Conservation (phyloP, 208 protist genomes). For the Wallacemonas rigidus region DNA sequence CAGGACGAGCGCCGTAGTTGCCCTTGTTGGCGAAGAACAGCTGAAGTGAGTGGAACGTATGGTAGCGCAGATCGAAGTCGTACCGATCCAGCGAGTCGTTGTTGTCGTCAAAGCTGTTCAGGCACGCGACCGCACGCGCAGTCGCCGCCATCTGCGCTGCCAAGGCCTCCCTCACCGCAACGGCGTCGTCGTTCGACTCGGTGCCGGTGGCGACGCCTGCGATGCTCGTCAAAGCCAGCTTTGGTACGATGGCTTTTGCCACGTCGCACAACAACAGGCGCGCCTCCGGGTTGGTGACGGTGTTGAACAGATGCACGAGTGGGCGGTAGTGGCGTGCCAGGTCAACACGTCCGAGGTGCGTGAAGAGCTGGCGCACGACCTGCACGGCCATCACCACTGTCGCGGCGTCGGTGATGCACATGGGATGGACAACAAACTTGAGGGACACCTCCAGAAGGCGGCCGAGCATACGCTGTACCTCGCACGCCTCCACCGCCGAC, state of each 20-base stretch:
- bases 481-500: neutral
- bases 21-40: conserved; percentile 80
- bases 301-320: conserved; percentile 78
- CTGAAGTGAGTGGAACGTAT: conserved; percentile 77
- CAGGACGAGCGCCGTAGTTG: conserved; percentile 48
- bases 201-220: neutral
- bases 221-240: conserved; percentile 21
- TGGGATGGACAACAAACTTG: conserved; percentile 76
- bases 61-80: conserved; percentile 89
- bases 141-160: conserved; percentile 56
- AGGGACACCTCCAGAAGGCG: conserved; percentile 81
- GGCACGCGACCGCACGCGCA: conserved; percentile 58
- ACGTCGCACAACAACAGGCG: conserved; percentile 60
- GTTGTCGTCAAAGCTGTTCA: conserved; percentile 78
- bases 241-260: conserved; percentile 33
- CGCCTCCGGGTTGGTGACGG: conserved; percentile 71
- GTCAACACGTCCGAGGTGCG: conserved; percentile 26
- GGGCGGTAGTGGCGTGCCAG: conserved; percentile 56
- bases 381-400: conserved; percentile 21
- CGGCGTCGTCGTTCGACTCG: neutral
- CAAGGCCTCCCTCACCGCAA: neutral
- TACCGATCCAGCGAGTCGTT: conserved; percentile 63
- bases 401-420: conserved; percentile 60
- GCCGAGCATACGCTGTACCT: conserved; percentile 51
- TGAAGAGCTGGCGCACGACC: conserved; percentile 29